Percentiles rank a stretch among this genome's conserved stretches.
Conservation (phyloP, 768 basidiomycete species). For the Calocera viscosa region DNA sequence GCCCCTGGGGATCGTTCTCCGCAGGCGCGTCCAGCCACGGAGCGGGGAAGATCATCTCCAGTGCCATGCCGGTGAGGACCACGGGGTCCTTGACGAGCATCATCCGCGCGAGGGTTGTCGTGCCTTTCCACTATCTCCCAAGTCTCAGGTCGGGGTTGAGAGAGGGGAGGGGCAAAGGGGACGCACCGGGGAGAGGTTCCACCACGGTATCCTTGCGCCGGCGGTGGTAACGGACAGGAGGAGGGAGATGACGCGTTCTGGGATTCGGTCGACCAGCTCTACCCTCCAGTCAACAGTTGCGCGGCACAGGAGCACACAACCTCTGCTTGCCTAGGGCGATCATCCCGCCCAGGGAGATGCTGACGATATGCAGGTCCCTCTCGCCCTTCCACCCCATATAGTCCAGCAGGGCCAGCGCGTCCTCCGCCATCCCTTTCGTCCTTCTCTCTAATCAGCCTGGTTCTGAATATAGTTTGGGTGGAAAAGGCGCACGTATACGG, state of each 20-base stretch:
- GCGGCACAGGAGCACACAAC: background rate
- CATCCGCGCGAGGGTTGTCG: slow-evolving; percentile 11
- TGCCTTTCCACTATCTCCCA: slow-evolving; percentile 17
- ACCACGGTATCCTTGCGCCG: slow-evolving; percentile 40
- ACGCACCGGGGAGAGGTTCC: slow-evolving; percentile 43
- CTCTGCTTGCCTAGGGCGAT: slow-evolving; percentile 51
- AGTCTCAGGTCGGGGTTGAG: background rate
- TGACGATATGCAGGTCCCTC: slow-evolving; percentile 55
- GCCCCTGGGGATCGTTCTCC: slow-evolving; percentile 40
- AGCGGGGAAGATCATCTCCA: slow-evolving; percentile 47
- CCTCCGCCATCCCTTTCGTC: slow-evolving; percentile 67
- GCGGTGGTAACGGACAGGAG: slow-evolving; percentile 58
- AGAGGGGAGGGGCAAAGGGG: slow-evolving; percentile 17
- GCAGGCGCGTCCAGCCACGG: slow-evolving; percentile 49
- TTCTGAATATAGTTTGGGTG: slow-evolving; percentile 9
- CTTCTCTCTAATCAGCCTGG: slow-evolving; percentile 28
- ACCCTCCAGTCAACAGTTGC: slow-evolving; percentile 14
- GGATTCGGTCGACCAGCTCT: slow-evolving; percentile 60
- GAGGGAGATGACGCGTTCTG: slow-evolving; percentile 54
- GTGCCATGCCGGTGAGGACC: slow-evolving; percentile 38
- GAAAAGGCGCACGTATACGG: slow-evolving; percentile 54
- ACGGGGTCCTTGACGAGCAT: slow-evolving; percentile 30
- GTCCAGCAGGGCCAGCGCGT: slow-evolving; percentile 52
- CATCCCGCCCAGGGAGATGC: slow-evolving; percentile 72
- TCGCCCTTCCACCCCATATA: slow-evolving; percentile 56